Base-by-base conservation (phyloP, 148 eudicot species). In the Chenopodium berlandieri region DNA sequence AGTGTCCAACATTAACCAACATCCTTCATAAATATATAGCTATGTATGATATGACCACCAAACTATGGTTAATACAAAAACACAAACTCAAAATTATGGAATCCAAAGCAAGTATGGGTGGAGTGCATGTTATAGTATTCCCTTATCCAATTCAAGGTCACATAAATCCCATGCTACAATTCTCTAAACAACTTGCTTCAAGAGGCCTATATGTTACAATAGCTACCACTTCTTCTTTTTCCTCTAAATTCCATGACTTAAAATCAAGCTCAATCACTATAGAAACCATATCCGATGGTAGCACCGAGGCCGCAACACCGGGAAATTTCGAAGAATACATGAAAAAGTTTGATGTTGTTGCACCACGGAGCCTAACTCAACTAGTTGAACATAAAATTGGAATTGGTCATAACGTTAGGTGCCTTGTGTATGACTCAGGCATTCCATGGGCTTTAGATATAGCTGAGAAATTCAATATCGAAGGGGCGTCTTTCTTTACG, bases 91-190 rank as follows among this genome's bases (percentile, higher is more conserved):
- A 40, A 40, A 40, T 6, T 14, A 83, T 83, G 82, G 82, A 65
- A 23, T 23, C 9, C 31, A 67, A 79, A 52, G 20, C 69, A 14
- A 73, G 20, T 1, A 63, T 31, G 67, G 48, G 56, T 27, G 60
- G 40, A 27, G 71, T 37, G 0, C 80, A 84, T 71, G 83, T 80
- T 12, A 76, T 84, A 32, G 81, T 84, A 14, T 32, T 84, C 54
- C 81, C 83, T 86, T 83, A 78, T 63, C 82, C 76, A 83, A 66
- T 76, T 22, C 96, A 90, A 88, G 96, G 96, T 68, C 96, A 89
- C 83, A 89, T 90, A 44, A 90, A 92, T 77, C 96, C 96, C 1
- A 86, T 88, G 85, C 84, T 89, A 19, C 91, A 91, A 67, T 88
- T 92, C 78, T 83, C 89, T 1, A 89, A 91, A 30, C 88, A 81